Percentiles rank a stretch among this genome's conserved stretches.
phyloP scores from a whole-genome alignment of 1,284 basidiomycete genomes.

The Trametes hirsuta region DNA sequence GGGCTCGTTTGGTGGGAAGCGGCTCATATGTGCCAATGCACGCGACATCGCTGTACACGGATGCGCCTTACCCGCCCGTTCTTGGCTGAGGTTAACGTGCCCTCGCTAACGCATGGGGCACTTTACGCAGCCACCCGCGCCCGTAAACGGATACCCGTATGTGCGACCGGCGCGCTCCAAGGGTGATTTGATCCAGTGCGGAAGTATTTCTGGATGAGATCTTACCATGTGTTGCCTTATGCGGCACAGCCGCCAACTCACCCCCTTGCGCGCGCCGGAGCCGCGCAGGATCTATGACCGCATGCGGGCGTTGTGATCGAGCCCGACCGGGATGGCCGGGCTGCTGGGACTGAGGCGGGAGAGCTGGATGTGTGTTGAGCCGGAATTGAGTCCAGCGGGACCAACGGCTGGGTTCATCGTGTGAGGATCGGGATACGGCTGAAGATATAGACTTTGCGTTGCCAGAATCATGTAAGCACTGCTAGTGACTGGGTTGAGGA shows the following conservation, averaged over 20 bases:
- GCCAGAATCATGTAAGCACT: too few relatives aligned
- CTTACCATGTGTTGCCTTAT: neutral
- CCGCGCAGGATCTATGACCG: neutral
- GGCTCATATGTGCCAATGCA: neutral
- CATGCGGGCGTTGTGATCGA: conserved; percentile 3
- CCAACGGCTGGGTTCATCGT: too few relatives aligned
- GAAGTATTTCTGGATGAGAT: neutral
- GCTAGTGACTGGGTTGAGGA: too few relatives aligned
- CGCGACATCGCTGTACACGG: neutral
- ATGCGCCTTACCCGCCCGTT: neutral
- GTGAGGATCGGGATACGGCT: too few relatives aligned
- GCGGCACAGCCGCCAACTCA: neutral
- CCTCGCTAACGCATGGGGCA: neutral
- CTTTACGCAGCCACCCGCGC: conserved; percentile 3
- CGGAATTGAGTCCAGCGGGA: neutral
- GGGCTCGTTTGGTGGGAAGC: neutral
- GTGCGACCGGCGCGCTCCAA: neutral
- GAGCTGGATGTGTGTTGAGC: neutral
- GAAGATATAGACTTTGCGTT: too few relatives aligned
- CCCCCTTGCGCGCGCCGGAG: neutral
- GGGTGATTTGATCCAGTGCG: neutral
- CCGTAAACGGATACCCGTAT: neutral
- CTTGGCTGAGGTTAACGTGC: neutral
- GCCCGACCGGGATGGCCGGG: neutral
- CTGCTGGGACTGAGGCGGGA: neutral